Evolutionary conservation across 345 rosid species (phyloP), one percentile per base, ranked within the genome.

Genomic region (Hypericum perforatum): DNA sequence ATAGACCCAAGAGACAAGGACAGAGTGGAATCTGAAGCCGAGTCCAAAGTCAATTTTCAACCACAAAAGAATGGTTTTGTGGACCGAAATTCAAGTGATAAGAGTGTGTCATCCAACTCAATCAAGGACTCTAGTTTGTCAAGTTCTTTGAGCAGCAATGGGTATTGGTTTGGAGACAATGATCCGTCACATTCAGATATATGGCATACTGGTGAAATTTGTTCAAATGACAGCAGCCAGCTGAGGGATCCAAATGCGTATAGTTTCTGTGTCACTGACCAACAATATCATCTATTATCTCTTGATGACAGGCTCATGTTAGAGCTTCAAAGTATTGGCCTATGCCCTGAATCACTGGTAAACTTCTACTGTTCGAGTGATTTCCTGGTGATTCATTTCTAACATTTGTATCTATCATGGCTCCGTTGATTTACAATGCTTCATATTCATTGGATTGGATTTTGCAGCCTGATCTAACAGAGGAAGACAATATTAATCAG

Each of bases 21-120:
- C 69, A 80, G 84, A 66, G 70, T 84, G 79, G 98, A 92, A 76
- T 84, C 85, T 70, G 98, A 88, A 72, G 94, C 72, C 51, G 95
- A 94, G 74, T 94, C 99, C 45, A 75, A 68, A 43, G 74, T 69
- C 49, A 83, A 84, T 68, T 77, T 78, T 63, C 89, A 76, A 63
- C 76, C 71, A 43, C 94, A 74, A 69, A 86, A 73, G 71, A 80
- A 64, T 54, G 67, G 72, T 64, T 74, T 79, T 57, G 49, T 77
- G 58, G 94, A 85, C 58, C 73, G 87, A 65, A 54, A 79, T 61
- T 88, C 94, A 15, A 72, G 85, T 67, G 80, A 87, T 58, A 79
- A 72, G 63, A 75, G 90, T 73, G 78, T 74, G 45, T 76, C 75
- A 54, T 78, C 84, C 52, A 81, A 80, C 70, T 65, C 83, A 45